Evolutionary conservation across 2,329 filamentous ascomycete species (phyloP), one percentile per base, ranked within the genome.

Genomic region (Curvularia lunata): DNA sequence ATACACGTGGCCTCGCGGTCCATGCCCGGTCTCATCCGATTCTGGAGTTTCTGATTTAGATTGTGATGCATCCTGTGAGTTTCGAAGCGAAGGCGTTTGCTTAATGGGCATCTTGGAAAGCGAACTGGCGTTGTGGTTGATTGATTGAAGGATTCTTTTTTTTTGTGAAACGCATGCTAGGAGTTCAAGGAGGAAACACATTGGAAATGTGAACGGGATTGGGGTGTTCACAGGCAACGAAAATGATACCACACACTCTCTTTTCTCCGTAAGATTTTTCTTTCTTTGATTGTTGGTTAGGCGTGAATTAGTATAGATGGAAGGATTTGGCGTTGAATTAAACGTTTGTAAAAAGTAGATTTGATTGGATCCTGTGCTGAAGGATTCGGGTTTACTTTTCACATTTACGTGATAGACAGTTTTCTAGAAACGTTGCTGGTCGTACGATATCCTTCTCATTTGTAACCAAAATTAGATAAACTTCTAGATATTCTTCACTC

Each of bases 1-100:
- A 48, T 23, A 57, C 45, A 13, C 23, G 41, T 28, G 27, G 30
- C 50, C 43, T 34, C 56, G 13, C 23, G 43, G 51, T 41, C 40
- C 40, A 28, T 25, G 21, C 21, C 38, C 25, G 19, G 41, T 27
- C 5, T 25, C 9, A 10, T 27, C 12, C 13, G 41, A 27, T 3
- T 27, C 23, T 27, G 23, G 41, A 10, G 4, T 12, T 8, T 43
- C 47, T 46, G 38, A 37, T 32, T 50, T 56, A 43, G 45, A 43
- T 46, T 48, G 32, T n/a, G 47, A 59, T 59, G 43, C 48, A 56
- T 52, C 43, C 25, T 43, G 41, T 43, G 41, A 13, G 21, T 27
- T 43, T n/a, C 8, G 19, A 40, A 46, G 54, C 54, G 53, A 42
- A 49, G 57, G 57, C 53, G 49, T 56, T 52, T 37, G 23, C 10